Evolutionary conservation across 805 yeast species (phyloP).

Genomic region (Suhomyces sp.): DNA sequence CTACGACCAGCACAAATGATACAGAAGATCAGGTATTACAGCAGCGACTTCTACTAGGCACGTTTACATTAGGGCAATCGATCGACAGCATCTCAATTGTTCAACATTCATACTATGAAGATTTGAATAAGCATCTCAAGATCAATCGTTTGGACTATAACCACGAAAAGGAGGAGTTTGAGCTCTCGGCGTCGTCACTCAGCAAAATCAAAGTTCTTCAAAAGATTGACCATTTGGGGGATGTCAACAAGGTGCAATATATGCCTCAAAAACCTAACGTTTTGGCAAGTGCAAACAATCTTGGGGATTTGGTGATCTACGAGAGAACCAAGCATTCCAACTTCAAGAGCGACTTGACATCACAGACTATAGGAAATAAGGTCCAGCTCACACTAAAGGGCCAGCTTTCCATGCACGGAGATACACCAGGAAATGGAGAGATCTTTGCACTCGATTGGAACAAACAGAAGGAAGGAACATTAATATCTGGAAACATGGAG

Average conservation of each 20-base stretch:
- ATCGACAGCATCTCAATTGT: constrained; percentile 46
- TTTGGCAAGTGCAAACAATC: constrained; percentile 66
- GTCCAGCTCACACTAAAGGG: constrained; percentile 53
- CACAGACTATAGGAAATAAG: constrained; percentile 31
- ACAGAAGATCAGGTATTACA: constrained; percentile 8
- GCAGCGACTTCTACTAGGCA: constrained; percentile 56
- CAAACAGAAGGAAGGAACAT: constrained; percentile 52
- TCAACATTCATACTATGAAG: constrained; percentile 31
- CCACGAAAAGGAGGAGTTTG: constrained; percentile 42
- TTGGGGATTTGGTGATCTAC: constrained; percentile 65
- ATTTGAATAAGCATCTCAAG: constrained; percentile 36
- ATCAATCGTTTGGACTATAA: constrained; percentile 37
- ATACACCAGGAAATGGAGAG: constrained; percentile 41
- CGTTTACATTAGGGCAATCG: constrained; percentile 60
- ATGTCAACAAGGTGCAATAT: constrained; percentile 67
- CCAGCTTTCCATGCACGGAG: no score
- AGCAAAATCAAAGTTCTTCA: constrained; percentile 44
- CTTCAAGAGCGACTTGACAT: constrained; percentile 26
- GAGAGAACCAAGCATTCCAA: constrained; percentile 78
- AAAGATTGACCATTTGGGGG: constrained; percentile 66
- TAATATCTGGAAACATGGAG: constrained; percentile 61
- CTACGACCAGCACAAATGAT: constrained; percentile 1
- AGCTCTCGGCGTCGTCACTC: constrained; percentile 23
- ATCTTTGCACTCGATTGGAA: constrained; percentile 81
- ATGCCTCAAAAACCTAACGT: constrained; percentile 89